phyloP scores from a whole-genome alignment of 176 grass and related monocot genomes.

The Triticum monococcum region DNA sequence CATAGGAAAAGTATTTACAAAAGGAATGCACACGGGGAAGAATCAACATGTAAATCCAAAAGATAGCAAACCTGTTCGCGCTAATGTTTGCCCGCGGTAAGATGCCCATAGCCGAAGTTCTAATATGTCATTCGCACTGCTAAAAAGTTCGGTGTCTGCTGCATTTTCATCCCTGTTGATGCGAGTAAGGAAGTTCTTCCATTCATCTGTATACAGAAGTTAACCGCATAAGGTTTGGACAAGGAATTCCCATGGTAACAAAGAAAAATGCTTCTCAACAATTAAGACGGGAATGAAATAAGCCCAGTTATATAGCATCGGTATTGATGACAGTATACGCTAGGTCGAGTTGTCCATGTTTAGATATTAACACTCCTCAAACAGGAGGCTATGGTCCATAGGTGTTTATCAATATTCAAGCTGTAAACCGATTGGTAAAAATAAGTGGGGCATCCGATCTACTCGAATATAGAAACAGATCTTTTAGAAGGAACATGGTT shows the following conservation, averaged over 20 bases:
- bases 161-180: conserved; percentile 84
- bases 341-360: neutral
- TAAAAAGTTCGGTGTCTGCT: conserved; percentile 72
- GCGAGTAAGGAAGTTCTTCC: conserved; percentile 90
- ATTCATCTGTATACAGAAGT: conserved; percentile 74
- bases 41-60: conserved; percentile 13
- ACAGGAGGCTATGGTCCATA: neutral
- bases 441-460: neutral
- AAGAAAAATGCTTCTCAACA: neutral
- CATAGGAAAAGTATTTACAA: neutral
- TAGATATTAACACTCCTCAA: neutral
- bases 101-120: conserved; percentile 95
- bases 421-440: neutral
- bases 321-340: neutral
- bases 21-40: neutral
- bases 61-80: conserved; percentile 69
- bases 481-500: neutral
- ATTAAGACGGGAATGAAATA: neutral
- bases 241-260: neutral
- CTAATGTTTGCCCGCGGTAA: conserved; percentile 93
- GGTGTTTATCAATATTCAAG: neutral
- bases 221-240: conserved; percentile 20
- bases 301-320: neutral
- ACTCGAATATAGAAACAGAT: neutral
- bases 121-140: conserved; percentile 60